phyloP scores from a whole-genome alignment of 2,329 filamentous ascomycete species.

The Penicillium nordicum region DNA sequence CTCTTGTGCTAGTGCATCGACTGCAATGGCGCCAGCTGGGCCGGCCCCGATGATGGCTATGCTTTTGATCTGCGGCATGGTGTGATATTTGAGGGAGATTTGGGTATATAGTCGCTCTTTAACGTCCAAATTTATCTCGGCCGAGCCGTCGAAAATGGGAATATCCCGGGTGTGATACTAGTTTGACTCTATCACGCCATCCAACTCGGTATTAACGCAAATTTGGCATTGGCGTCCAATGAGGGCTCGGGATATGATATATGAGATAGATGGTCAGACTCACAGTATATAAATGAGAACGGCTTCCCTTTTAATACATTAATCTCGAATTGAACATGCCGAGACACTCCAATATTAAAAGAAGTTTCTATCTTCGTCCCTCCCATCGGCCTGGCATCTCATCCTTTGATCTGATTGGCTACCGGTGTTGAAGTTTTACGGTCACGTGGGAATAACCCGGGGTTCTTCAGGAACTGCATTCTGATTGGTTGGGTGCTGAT shows the following conservation, averaged over 20 bases:
- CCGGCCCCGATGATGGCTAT: constrained; percentile 62
- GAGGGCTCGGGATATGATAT: not conserved
- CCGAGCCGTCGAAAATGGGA: constrained; percentile 9
- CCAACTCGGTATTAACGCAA: constrained; percentile 12
- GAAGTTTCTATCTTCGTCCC: not conserved
- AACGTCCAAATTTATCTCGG: constrained; percentile 11
- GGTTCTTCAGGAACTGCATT: not conserved
- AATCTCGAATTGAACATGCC: not conserved
- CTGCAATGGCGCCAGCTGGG: constrained; percentile 58
- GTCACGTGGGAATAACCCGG: not conserved
- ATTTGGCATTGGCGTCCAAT: not conserved
- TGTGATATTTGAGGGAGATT: not conserved
- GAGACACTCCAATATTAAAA: not conserved
- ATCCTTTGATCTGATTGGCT: constrained; percentile 3
- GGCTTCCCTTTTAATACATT: not conserved
- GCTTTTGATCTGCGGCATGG: constrained; percentile 29
- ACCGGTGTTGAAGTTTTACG: not conserved
- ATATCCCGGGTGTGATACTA: constrained; percentile 1
- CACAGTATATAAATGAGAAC: not conserved
- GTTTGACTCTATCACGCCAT: constrained; percentile 23
- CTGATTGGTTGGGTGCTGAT: not conserved
- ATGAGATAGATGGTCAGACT: not conserved
- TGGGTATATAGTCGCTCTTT: not conserved
- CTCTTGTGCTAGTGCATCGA: constrained; percentile 60
- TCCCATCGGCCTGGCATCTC: not conserved